Evolutionary conservation across 2,329 filamentous ascomycete genomes (phyloP).

Genomic region (Mariannaea sp.): DNA sequence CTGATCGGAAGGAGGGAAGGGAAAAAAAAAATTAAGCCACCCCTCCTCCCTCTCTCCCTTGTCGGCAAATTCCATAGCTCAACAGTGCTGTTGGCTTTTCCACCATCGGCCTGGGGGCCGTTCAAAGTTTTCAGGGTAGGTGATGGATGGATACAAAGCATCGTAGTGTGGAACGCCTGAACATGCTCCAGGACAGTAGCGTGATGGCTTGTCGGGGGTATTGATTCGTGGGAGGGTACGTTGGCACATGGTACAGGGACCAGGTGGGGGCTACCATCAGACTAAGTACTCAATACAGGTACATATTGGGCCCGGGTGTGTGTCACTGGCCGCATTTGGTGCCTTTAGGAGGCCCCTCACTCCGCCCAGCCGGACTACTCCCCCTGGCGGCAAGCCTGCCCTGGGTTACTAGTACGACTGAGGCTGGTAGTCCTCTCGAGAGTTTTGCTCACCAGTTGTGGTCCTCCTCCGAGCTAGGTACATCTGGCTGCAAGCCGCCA

Average conservation of each 20-base stretch:
- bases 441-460: slow-evolving; percentile 15
- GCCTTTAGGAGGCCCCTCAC: slow-evolving; percentile 9
- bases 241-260: slow-evolving; percentile 30
- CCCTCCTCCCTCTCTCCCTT: no score
- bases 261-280: slow-evolving; percentile 27
- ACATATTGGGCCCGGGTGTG: slow-evolving; percentile 2
- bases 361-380: no score
- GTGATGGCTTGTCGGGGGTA: slow-evolving; percentile 26
- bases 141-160: slow-evolving; percentile 23
- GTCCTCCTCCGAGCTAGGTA: slow-evolving; percentile 22
- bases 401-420: slow-evolving; percentile 11
- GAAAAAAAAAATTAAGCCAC: no score
- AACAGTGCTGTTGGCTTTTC: slow-evolving; percentile 13
- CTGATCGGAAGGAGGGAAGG: no score
- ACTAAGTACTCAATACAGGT: slow-evolving; percentile 25
- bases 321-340: slow-evolving; percentile 19
- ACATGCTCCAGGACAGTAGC: slow-evolving; percentile 27
- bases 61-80: slow-evolving; percentile 4
- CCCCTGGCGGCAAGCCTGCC: slow-evolving; percentile 1
- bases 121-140: slow-evolving; percentile 31
- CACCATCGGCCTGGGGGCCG: slow-evolving; percentile 20
- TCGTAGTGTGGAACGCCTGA: slow-evolving; percentile 22
- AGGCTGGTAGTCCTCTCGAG: background rate
- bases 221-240: slow-evolving; percentile 25
- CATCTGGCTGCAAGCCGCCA: slow-evolving; percentile 24